Conservation (phyloP, 768 basidiomycete species). For the Pleurotus salmoneostramineus region DNA sequence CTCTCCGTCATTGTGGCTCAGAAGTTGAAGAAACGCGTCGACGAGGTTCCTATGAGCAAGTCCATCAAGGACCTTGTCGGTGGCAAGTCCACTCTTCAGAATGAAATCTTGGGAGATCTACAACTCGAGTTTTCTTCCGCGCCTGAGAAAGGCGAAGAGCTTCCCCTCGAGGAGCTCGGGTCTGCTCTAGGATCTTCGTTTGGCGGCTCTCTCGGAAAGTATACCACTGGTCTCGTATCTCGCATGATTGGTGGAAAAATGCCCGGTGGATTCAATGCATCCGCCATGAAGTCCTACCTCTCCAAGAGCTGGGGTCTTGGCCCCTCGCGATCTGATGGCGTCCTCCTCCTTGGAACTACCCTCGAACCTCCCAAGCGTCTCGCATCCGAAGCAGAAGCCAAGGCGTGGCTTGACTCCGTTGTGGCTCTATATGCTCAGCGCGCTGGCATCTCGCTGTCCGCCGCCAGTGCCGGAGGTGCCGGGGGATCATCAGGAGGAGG, state of each 20-base stretch:
- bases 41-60: constrained; percentile 87
- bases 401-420: constrained; percentile 87
- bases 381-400: constrained; percentile 86
- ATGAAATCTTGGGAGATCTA: constrained; percentile 96
- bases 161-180: constrained; percentile 94
- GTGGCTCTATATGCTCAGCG: constrained; percentile 85
- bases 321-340: constrained; percentile 81
- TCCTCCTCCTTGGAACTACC: constrained; percentile 86
- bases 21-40: constrained; percentile 93
- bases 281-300: constrained; percentile 85
- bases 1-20: constrained; percentile 89
- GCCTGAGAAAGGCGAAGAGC: constrained; percentile 97
- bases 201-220: constrained; percentile 87
- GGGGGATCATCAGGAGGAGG: constrained; percentile 68
- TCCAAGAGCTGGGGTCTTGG: constrained; percentile 97
- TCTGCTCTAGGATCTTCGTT: constrained; percentile 79
- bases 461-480: constrained; percentile 59
- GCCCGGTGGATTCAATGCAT: constrained; percentile 97
- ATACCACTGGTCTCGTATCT: constrained; percentile 85
- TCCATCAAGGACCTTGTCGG: constrained; percentile 98
- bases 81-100: constrained; percentile 97
- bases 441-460: constrained; percentile 78
- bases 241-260: constrained; percentile 89
- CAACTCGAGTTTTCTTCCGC: constrained; percentile 93
- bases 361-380: constrained; percentile 94